A percentile compares a stretch with the other conserved stretches of the same genome.
These are phyloP conservation scores for Gyromitra esculenta DNA, from an alignment of 2,329 filamentous ascomycete species.

Conservation along the genomic window DNA sequence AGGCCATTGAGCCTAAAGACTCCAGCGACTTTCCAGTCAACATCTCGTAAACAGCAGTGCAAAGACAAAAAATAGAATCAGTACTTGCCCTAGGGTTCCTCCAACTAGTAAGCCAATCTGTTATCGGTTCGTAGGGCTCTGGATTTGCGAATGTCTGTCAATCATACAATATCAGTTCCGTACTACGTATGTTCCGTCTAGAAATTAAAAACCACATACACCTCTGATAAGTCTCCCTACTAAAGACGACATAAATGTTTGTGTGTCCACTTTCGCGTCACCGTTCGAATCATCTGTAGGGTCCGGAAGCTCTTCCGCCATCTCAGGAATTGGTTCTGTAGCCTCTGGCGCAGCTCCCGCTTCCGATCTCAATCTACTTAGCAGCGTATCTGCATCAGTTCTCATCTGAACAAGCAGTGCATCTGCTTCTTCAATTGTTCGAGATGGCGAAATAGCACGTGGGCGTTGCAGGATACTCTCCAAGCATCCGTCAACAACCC, in stretches of 20 bases:
- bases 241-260: conserved; percentile 19
- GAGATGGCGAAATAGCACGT: background rate
- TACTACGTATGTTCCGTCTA: background rate
- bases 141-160: conserved; percentile 16
- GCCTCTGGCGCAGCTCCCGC: background rate
- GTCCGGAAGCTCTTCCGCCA: conserved; percentile 23
- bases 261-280: conserved; percentile 30
- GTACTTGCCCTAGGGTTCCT: conserved; percentile 46
- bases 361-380: conserved; percentile 12
- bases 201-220: conserved; percentile 7
- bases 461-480: conserved; percentile 9
- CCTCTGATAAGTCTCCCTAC: background rate
- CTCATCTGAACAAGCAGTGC: conserved; percentile 28
- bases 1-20: conserved; percentile 46
- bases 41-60: background rate
- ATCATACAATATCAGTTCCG: conserved; percentile 13
- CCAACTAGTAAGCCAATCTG: conserved; percentile 45
- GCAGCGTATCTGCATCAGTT: conserved; percentile 10
- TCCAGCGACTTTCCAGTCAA: conserved; percentile 13
- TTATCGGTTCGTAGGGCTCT: conserved; percentile 16
- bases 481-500: conserved; percentile 29
- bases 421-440: conserved; percentile 36
- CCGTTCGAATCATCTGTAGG: conserved; percentile 35
- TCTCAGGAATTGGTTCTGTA: background rate
- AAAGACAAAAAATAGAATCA: background rate